Percentiles rank a stretch among this genome's conserved stretches.
These are phyloP conservation scores for Ceratopteris richardii DNA, from an alignment of 75 land plant species.

Conservation along the genomic window DNA sequence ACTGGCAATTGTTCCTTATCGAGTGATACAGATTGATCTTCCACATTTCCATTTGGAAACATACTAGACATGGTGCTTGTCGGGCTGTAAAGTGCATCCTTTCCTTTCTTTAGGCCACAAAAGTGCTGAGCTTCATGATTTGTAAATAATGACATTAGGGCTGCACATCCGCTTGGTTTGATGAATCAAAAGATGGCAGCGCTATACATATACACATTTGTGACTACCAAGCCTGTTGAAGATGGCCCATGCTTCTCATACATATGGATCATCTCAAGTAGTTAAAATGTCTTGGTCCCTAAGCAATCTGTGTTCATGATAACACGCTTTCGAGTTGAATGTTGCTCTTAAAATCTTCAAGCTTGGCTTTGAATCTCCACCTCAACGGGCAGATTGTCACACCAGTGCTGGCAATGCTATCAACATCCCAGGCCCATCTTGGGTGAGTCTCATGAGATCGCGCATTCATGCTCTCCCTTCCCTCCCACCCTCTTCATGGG, in stretches of 20 bases:
- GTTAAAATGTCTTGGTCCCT: constrained; percentile 96
- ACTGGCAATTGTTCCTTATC: background rate
- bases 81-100: constrained; percentile 2
- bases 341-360: too few relatives aligned
- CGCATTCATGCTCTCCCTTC: too few relatives aligned
- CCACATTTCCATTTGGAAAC: constrained; percentile 72
- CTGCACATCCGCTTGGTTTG: constrained; percentile 99
- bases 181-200: constrained; percentile 95
- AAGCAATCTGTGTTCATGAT: too few relatives aligned
- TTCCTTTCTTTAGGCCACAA: constrained; percentile 32
- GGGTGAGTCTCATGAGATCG: too few relatives aligned
- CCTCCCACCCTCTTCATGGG: too few relatives aligned
- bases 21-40: constrained; percentile 2
- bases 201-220: constrained; percentile 91
- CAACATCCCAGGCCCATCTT: too few relatives aligned
- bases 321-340: too few relatives aligned
- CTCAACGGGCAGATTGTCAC: too few relatives aligned
- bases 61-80: constrained; percentile 59
- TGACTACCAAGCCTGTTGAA: constrained; percentile 85
- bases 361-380: too few relatives aligned
- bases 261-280: constrained; percentile 85
- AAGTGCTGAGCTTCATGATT: constrained; percentile 98
- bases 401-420: too few relatives aligned
- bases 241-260: constrained; percentile 37
- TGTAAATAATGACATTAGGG: constrained; percentile 84